Evolutionary conservation across 1,284 basidiomycete species (phyloP), one percentile per base, ranked within the genome.

Genomic region (Marasmius tenuissimus): DNA sequence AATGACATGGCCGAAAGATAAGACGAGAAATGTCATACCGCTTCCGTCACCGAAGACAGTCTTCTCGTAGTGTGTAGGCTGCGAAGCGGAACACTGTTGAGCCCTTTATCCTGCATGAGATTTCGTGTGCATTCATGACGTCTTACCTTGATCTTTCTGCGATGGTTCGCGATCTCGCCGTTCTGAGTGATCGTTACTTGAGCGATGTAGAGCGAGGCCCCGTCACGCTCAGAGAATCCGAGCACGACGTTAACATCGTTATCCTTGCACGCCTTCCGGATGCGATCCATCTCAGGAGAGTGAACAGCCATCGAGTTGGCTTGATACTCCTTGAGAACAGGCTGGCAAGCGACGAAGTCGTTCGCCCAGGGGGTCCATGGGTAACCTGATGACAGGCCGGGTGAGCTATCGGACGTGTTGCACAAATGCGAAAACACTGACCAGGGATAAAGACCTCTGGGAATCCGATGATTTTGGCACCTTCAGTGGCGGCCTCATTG

Each of bases 281-380:
- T 74, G 34, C 71, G 70, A 40, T 72, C 67, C 72, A 73, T 73
- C 61, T 74, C 72, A 4, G 71, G 68, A 5, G 73, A 74, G 53
- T 73, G 72, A 7, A 73, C 63, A 2, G 71, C 67, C 35, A 74
- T 57, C 0, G 73, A 68, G 57, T 73, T 73, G 16, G 70, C 71
- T 54, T 73, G 71, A 40, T 74, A 74, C 52, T 70, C 61, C 51
- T 72, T 72, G 35, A 72, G 60, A 16, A 72, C 65, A 42, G 67
- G 62, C 12, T 65, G 63, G 38, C 70, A 68, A 6, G 68, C 67
- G 4, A 70, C 66, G 51, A 72, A 72, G 49, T 69, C 69, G 57
- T 73, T 70, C 4, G 71, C 71, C 71, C 72, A 73, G 14, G 72
- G 71, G 6, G 71, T 73, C 72, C 72, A 72, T 10, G 73, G 72